phyloP scores from a whole-genome alignment of 805 yeast species.

The Schwanniomyces polymorphus region DNA sequence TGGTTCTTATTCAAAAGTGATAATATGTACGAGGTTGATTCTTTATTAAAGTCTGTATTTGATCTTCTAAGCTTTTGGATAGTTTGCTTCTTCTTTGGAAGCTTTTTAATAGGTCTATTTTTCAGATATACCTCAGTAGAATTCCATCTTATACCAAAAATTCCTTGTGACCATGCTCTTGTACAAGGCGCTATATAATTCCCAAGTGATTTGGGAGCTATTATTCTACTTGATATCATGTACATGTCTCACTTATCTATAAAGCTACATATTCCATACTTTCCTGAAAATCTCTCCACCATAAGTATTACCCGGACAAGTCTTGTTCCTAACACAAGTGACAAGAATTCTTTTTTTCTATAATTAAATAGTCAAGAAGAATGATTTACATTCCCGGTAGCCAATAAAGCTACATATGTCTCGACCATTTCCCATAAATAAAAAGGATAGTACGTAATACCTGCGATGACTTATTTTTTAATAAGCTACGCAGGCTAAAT shows the following conservation, averaged over 20 bases:
- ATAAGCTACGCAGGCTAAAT: neutral
- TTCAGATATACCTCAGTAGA: neutral
- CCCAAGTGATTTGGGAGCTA: neutral
- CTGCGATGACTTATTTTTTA: neutral
- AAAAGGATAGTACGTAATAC: no score
- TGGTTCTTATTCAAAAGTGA: slow-evolving; percentile 21
- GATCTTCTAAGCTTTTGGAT: slow-evolving; percentile 28
- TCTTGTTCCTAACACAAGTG: neutral
- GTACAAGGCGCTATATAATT: neutral
- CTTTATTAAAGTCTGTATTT: slow-evolving; percentile 19
- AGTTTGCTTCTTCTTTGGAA: slow-evolving; percentile 19
- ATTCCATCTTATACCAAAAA: neutral
- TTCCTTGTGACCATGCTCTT: neutral
- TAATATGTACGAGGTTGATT: slow-evolving; percentile 22
- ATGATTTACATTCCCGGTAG: neutral
- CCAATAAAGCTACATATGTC: neutral
- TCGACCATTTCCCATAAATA: neutral
- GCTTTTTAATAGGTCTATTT: neutral
- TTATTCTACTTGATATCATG: neutral
- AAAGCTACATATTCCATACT: neutral
- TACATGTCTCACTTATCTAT: neutral
- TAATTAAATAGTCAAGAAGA: neutral
- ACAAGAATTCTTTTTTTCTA: no score
- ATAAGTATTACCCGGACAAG: neutral
- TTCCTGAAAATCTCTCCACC: neutral